Base-by-base conservation (phyloP, 2,329 filamentous ascomycete species). In the Alternaria novae-zelandiae region DNA sequence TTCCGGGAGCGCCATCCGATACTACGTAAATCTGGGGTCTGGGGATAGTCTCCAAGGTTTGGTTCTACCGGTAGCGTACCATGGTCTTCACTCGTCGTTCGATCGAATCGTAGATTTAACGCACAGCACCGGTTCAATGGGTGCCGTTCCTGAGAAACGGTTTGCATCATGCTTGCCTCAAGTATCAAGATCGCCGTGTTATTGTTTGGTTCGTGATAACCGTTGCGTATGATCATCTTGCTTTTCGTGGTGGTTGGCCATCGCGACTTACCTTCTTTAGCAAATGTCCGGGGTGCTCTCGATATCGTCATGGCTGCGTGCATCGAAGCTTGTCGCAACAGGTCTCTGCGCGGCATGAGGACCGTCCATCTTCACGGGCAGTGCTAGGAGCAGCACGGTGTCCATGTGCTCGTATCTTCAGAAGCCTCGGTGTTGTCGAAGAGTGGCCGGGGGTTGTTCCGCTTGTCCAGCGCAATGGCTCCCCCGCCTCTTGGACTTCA, bases 371-470 rank as follows among this genome's bases (percentile, higher is more conserved):
- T 44, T 60, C 28, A 47, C 28, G 12, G 21, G 46, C 41, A 12
- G 28, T 44, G 47, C 36, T 57, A 58, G 47, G 54, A 58, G 59
- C 59, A 58, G 54, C 30, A 23, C 36, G 56, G 23, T 58, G 46
- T 57, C 55, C 55, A 53, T 47, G 59, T 59, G 59, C 36, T 53
- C 59, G 59, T 62, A 62, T 54, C 28, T 26, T 17, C 21, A 51
- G 36, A 12, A 20, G 46, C 36, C 54, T 46, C 9, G 47, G 53
- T 47, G 47, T 46, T 26, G 54, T 49, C 36, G n/a, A 51, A 51
- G 45, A 13, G 44, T 23, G 45, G 28, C 50, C 55, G 55, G 56
- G 44, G 36, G 15, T 32, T 17, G 9, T 28, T 50, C 44, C 55
- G 55, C 28, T 30, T 30, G 28, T 32, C 30, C 55, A 54, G 43